Conservation (phyloP, 371 early-diverging fungal species). For the Zopfochytrium polystomum region DNA sequence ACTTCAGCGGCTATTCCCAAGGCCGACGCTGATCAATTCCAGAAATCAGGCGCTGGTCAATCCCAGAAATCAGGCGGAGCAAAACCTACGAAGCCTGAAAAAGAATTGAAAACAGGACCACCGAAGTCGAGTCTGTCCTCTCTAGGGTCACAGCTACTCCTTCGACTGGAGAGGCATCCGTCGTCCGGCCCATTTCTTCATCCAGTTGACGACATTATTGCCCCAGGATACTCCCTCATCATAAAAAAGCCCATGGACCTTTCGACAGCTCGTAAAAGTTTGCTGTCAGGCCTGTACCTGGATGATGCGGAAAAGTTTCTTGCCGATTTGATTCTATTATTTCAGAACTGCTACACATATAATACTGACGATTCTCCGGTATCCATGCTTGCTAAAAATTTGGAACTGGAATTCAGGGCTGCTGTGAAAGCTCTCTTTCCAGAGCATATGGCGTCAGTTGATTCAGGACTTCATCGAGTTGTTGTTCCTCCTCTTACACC, state of each 20-base stretch:
- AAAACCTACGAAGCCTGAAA: too few relatives aligned
- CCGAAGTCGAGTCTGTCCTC: too few relatives aligned
- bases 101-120: too few relatives aligned
- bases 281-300: conserved; percentile 58
- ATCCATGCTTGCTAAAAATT: conserved; percentile 67
- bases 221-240: conserved; percentile 83
- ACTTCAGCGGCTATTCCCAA: too few relatives aligned
- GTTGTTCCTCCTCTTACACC: neutral
- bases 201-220: conserved; percentile 57
- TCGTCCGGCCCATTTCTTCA: conserved; percentile 60
- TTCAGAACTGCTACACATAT: conserved; percentile 84
- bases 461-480: neutral
- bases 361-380: conserved; percentile 78
- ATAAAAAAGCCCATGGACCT: conserved; percentile 97
- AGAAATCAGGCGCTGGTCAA: too few relatives aligned
- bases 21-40: too few relatives aligned
- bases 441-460: conserved; percentile 8
- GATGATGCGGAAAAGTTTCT: conserved; percentile 64
- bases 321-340: conserved; percentile 71
- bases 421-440: conserved; percentile 10
- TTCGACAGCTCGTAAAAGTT: conserved; percentile 75
- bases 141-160: too few relatives aligned
- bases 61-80: too few relatives aligned
- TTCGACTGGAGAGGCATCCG: conserved; percentile 54
- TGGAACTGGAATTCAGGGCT: conserved; percentile 56